Percentiles rank a stretch among this genome's conserved stretches.
Conservation (phyloP, 164 flowering plant genomes). For the Vitis amurensis region DNA sequence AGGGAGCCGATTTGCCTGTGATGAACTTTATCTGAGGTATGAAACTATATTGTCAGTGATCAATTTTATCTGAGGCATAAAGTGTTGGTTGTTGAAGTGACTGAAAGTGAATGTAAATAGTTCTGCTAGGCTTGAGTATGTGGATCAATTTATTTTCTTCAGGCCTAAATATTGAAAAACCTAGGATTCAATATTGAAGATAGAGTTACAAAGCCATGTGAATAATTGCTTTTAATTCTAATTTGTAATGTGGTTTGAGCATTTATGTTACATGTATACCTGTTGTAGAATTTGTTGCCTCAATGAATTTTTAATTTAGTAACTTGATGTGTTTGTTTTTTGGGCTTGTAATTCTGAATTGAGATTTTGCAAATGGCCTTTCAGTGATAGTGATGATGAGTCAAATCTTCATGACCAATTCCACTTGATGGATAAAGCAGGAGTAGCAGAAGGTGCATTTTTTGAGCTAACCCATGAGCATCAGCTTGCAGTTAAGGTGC, state of each 20-base stretch:
- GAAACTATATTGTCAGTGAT: not conserved
- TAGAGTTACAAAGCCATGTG: no score
- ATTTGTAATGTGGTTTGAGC: no score
- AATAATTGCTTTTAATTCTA: no score
- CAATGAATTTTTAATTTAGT: not conserved
- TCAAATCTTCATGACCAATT: conserved; percentile 22
- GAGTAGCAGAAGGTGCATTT: conserved; percentile 49
- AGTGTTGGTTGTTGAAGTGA: no score
- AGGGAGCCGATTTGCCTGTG: conserved; percentile 45
- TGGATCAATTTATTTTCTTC: no score
- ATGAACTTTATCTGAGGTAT: conserved; percentile 54
- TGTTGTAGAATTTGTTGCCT: no score
- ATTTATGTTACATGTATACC: no score
- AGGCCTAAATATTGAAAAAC: no score
- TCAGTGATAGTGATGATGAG: conserved; percentile 52
- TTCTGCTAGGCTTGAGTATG: no score
- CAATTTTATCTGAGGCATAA: no score
- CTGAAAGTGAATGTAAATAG: no score
- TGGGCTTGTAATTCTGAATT: not conserved
- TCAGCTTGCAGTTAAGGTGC: conserved; percentile 46
- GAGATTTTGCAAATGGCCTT: conserved; percentile 2
- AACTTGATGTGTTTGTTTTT: not conserved
- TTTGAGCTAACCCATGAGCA: conserved; percentile 51
- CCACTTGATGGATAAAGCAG: conserved; percentile 47
- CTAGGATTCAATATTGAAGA: no score